A percentile compares a stretch with the other conserved stretches of the same genome.
Conservation (phyloP, 2,329 filamentous ascomycete genomes). For the Cylindrodendrum hubeiense region DNA sequence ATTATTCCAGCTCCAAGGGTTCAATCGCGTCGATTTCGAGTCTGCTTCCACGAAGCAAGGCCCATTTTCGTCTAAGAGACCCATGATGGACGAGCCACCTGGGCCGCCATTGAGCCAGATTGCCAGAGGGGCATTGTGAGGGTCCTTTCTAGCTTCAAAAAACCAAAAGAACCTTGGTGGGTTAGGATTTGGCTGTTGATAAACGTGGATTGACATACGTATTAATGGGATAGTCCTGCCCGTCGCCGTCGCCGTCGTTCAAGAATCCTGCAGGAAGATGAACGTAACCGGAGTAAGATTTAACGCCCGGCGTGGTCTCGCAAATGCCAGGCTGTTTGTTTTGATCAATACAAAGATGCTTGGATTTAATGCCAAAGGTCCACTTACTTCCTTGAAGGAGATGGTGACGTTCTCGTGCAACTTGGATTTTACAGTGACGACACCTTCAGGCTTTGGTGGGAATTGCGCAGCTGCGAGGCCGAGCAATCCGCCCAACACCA, state of each 20-base stretch:
- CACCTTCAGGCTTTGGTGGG: conserved; percentile 33
- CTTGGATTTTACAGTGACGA: conserved; percentile 28
- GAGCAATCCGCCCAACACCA: conserved; percentile 5
- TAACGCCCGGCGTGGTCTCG: conserved; percentile 50
- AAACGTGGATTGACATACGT: conserved; percentile 11
- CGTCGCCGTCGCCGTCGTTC: conserved; percentile 10
- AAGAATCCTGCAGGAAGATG: conserved; percentile 44
- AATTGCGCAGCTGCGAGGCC: conserved; percentile 34
- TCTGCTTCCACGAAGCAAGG: conserved; percentile 62
- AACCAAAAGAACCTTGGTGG: conserved; percentile 43
- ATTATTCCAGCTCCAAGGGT: conserved; percentile 74
- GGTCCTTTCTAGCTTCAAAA: conserved; percentile 44
- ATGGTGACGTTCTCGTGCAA: conserved; percentile 35
- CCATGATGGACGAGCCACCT: conserved; percentile 53
- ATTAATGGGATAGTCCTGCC: conserved; percentile 32
- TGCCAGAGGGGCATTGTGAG: conserved; percentile 52
- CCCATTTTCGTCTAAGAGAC: conserved; percentile 54
- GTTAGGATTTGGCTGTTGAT: background rate
- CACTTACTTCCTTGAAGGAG: conserved; percentile 33
- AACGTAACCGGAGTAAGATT: conserved; percentile 66
- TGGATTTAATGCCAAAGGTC: too few relatives aligned
- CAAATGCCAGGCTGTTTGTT: conserved; percentile 64
- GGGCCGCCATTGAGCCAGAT: conserved; percentile 73
- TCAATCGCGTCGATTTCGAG: conserved; percentile 64
- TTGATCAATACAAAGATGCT: background rate